Percentiles rank a stretch among this genome's conserved stretches.
Evolutionary conservation across 305 asterid genomes (phyloP).

Genomic region (Solanum hybrid): DNA sequence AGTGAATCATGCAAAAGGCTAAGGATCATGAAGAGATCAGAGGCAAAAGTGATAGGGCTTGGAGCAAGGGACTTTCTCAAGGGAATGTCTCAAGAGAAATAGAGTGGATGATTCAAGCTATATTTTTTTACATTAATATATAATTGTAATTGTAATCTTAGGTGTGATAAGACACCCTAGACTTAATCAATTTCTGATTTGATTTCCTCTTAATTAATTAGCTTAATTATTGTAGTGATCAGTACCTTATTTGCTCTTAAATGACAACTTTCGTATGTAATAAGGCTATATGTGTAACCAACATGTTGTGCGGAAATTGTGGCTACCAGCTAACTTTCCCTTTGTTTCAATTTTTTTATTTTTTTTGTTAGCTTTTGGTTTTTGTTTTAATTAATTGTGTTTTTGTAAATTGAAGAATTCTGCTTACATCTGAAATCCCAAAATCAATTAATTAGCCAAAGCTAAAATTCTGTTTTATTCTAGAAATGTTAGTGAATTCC

Average conservation of each 20-base stretch:
- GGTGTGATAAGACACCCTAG: not conserved
- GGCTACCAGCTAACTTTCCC: not conserved
- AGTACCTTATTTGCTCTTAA: not conserved
- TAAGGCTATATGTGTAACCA: not conserved
- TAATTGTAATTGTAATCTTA: not conserved
- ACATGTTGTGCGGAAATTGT: not conserved
- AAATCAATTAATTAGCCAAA: not conserved
- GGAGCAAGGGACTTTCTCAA: conserved; percentile 41
- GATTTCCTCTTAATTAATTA: not conserved
- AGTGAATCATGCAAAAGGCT: conserved; percentile 60
- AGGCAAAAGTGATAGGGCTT: conserved; percentile 44
- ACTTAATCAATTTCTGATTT: not conserved
- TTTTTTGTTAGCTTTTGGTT: not conserved
- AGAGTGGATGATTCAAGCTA: not conserved
- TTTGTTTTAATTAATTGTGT: not conserved
- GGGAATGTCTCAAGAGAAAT: conserved; percentile 18
- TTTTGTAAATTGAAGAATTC: not conserved
- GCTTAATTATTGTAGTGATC: not conserved
- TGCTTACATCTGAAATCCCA: not conserved
- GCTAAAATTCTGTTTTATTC: not conserved
- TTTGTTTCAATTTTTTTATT: not conserved
- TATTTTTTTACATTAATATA: not conserved
- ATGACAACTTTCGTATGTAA: not conserved
- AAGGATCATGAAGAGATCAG: conserved; percentile 70
- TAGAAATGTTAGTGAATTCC: not conserved